Evolutionary conservation across 192 early-diverging fungal genomes (phyloP).

Genomic region (Coemansia furcata): DNA sequence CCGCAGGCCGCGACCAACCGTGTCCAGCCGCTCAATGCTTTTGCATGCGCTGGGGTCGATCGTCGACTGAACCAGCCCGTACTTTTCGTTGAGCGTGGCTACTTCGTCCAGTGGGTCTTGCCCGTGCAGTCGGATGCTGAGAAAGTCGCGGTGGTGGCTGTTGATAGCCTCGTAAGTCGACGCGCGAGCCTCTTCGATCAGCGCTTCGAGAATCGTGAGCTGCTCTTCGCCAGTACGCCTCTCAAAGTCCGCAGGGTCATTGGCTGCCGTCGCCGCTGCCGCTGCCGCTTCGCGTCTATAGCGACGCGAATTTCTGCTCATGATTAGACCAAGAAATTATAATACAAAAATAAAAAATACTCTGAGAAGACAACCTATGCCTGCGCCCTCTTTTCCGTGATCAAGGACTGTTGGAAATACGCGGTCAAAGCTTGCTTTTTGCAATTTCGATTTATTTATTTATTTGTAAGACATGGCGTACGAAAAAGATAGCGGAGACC

Average conservation of each 20-base stretch:
- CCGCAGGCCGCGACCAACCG: conserved; percentile 17
- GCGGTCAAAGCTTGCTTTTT: not conserved
- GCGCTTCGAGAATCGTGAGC: conserved; percentile 14
- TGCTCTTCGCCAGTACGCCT: conserved; percentile 19
- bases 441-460: not conserved
- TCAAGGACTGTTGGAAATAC: not conserved
- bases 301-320: conserved; percentile 23
- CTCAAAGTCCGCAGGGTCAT: conserved; percentile 15
- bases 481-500: not conserved
- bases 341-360: not conserved
- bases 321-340: not conserved
- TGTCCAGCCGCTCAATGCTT: conserved; percentile 18
- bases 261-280: not conserved
- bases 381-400: not conserved
- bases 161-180: conserved; percentile 41
- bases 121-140: conserved; percentile 27
- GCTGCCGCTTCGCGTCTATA: conserved; percentile 11
- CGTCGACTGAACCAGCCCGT: conserved; percentile 18
- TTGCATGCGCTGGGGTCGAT: not conserved
- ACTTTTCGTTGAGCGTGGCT: conserved; percentile 46
- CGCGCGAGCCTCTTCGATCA: conserved; percentile 28
- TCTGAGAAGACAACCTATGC: not conserved
- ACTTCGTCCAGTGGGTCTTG: conserved; percentile 49
- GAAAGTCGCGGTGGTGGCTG: conserved; percentile 38
- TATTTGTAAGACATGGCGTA: not conserved